Evolutionary conservation across 2,329 filamentous ascomycete genomes (phyloP), one percentile per base, ranked within the genome.

Genomic region (Cordyceps cicadae): DNA sequence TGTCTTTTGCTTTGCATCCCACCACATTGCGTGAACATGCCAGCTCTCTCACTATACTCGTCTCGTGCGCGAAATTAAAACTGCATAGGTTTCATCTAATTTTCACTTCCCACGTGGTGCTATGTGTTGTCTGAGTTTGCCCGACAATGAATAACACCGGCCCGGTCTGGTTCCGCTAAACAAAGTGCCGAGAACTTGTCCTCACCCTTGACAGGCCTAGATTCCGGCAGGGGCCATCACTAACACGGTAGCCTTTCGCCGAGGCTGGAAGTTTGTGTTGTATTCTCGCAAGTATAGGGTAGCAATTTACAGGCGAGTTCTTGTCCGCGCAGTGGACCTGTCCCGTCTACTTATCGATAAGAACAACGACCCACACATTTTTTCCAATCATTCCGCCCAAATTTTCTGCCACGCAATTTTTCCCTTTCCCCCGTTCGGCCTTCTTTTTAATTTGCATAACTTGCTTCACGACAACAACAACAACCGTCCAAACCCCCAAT

Each of bases 201-300:
- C n/a, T n/a, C n/a, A n/a, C n/a, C n/a, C n/a, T n/a, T n/a, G n/a
- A n/a, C n/a, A n/a, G n/a, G n/a, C n/a, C n/a, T n/a, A n/a, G n/a
- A n/a, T n/a, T n/a, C n/a, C n/a, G n/a, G n/a, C n/a, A n/a, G n/a
- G 24, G 24, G 24, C 3, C 24, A 24, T 24, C 24, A 24, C 24
- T 24, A 24, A 24, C 24, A 24, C 24, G 24, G 24, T 24, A 4
- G 24, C 24, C 24, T 2, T 93, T 60, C 77, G 80, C 62, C 79
- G 89, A 67, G 89, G 89, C 0, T 89, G 93, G 69, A 83, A 88
- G 65, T 82, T 91, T 0, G 90, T 92, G 68, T 92, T 92, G 68
- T 92, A 90, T 70, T 83, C 89, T 29, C 5, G 29, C 1, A 6
- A 6, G 5, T 29, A 29, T 29, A 29, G 29, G 3, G 5, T 29